A percentile compares a stretch with the other conserved stretches of the same genome.
Conservation (phyloP, 768 basidiomycete species). For the Lactarius indigo region DNA sequence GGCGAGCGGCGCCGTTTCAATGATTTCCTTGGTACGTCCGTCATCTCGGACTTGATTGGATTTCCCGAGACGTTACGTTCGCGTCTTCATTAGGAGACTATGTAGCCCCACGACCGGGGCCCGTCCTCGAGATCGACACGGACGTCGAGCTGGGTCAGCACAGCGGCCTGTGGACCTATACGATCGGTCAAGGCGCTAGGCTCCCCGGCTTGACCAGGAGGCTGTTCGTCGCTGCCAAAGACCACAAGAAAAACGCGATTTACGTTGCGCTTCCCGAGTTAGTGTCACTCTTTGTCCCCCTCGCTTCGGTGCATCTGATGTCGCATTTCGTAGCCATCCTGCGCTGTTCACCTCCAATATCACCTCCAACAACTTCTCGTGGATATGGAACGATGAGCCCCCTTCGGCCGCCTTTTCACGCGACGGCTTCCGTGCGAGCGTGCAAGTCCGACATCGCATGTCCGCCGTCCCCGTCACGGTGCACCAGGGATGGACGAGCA, state of each 20-base stretch:
- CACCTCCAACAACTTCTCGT: slow-evolving; percentile 51
- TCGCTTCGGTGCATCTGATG: not conserved
- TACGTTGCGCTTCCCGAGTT: slow-evolving; percentile 73
- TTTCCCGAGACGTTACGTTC: not conserved
- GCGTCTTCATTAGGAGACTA: slow-evolving; percentile 61
- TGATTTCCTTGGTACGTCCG: slow-evolving; percentile 62
- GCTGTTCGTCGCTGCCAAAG: slow-evolving; percentile 76
- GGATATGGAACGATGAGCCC: slow-evolving; percentile 70
- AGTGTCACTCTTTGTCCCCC: slow-evolving; percentile 12
- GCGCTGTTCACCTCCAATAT: slow-evolving; percentile 42
- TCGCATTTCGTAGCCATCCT: slow-evolving; percentile 46
- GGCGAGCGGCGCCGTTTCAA: slow-evolving; percentile 73
- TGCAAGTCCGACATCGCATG: slow-evolving; percentile 76
- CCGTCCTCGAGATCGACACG: slow-evolving; percentile 55
- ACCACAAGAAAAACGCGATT: slow-evolving; percentile 58
- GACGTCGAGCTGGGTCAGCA: slow-evolving; percentile 60
- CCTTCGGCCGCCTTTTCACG: slow-evolving; percentile 43
- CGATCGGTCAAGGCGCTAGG: slow-evolving; percentile 77
- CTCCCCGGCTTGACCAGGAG: slow-evolving; percentile 56
- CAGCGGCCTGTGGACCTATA: slow-evolving; percentile 77
- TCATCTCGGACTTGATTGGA: not conserved
- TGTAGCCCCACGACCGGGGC: slow-evolving; percentile 63
- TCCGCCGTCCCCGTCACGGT: slow-evolving; percentile 35
- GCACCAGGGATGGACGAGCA: slow-evolving; percentile 12
- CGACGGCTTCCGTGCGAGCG: slow-evolving; percentile 45